These are phyloP conservation scores for Limonium bicolor DNA, from an alignment of 148 eudicot genomes.

Conservation along the genomic window DNA sequence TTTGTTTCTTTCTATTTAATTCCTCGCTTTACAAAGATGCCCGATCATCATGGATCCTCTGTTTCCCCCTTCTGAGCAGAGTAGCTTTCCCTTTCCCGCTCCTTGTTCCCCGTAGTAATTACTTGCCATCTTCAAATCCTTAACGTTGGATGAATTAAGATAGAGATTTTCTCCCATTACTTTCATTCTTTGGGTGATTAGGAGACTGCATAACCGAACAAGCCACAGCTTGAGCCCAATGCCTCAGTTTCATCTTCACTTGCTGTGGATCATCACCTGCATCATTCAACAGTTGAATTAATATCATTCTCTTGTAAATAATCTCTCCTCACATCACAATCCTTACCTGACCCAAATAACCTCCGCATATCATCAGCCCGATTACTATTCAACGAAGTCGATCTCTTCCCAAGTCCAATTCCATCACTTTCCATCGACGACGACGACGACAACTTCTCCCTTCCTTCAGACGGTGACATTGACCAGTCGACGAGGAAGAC, in stretches of 20 bases:
- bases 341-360: constrained; percentile 21
- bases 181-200: no score
- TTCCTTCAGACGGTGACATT: constrained; percentile 14
- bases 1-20: no score
- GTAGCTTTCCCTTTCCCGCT: no score
- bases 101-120: no score
- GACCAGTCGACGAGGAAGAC: constrained; percentile 29
- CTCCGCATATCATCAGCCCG: constrained; percentile 21
- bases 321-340: neutral
- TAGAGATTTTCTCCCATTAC: no score
- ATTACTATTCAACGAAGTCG: constrained; percentile 6
- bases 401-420: neutral
- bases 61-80: no score
- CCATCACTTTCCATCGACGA: neutral
- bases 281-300: neutral
- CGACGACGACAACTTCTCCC: constrained; percentile 7
- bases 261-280: constrained; percentile 39
- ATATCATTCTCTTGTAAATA: neutral
- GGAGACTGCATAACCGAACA: constrained; percentile 35
- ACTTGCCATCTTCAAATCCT: no score
- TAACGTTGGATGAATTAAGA: no score
- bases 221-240: constrained; percentile 50
- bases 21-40: no score
- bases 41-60: no score
- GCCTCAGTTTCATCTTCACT: constrained; percentile 41